Evolutionary conservation across 2,329 filamentous ascomycete species (phyloP).

Genomic region (Annulohypoxylon truncatum): DNA sequence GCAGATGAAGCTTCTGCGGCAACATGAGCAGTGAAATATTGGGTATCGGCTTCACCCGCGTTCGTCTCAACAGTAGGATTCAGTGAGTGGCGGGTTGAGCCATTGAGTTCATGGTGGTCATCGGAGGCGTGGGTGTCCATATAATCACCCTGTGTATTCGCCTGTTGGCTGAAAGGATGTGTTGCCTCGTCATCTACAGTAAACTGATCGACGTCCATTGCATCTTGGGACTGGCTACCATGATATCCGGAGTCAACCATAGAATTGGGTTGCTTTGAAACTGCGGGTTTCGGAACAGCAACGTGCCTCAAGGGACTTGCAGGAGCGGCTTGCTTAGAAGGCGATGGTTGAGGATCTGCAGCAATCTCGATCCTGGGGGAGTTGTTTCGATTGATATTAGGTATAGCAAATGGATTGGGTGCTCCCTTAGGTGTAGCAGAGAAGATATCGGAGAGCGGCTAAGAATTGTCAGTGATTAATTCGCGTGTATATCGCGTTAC

Average conservation of each 20-base stretch:
- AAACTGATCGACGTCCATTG: slow-evolving; percentile 55
- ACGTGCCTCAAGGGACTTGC: slow-evolving; percentile 52
- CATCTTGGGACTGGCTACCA: slow-evolving; percentile 71
- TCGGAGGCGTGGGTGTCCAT: slow-evolving; percentile 41
- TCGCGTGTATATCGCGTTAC: slow-evolving; percentile 12
- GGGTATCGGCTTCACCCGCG: slow-evolving; percentile 42
- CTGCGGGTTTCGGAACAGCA: slow-evolving; percentile 49
- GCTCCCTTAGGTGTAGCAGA: slow-evolving; percentile 66
- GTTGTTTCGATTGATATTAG: slow-evolving; percentile 60
- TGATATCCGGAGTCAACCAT: slow-evolving; percentile 77
- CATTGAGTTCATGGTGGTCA: slow-evolving; percentile 30
- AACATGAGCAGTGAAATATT: slow-evolving; percentile 47
- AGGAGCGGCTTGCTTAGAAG: slow-evolving; percentile 49
- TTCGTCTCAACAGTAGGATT: slow-evolving; percentile 38
- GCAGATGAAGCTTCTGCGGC: slow-evolving; percentile 34
- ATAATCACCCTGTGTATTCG: slow-evolving; percentile 36
- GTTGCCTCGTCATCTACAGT: slow-evolving; percentile 41
- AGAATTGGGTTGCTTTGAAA: slow-evolving; percentile 48
- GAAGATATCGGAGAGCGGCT: slow-evolving; percentile 72
- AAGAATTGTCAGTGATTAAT: slow-evolving; percentile 26
- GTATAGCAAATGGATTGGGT: slow-evolving; percentile 65
- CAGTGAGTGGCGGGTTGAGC: slow-evolving; percentile 38
- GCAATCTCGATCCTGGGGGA: slow-evolving; percentile 70
- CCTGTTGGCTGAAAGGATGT: slow-evolving; percentile 40
- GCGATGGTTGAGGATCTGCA: slow-evolving; percentile 58